phyloP scores from a whole-genome alignment of 2,329 filamentous ascomycete genomes.

The Colletotrichum tanaceti region DNA sequence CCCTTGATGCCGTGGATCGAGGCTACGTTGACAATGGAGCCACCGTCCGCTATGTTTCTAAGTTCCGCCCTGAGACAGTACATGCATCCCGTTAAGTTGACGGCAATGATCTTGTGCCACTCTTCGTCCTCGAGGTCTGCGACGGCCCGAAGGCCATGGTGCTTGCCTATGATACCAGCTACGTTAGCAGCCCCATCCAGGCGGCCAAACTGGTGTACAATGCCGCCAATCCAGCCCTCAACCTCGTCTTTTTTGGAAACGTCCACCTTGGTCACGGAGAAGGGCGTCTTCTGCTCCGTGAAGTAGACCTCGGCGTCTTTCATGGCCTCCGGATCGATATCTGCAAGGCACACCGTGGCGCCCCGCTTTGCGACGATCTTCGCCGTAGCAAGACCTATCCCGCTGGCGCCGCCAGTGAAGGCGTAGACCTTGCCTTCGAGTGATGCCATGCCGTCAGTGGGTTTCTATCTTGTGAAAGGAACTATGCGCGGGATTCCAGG shows the following conservation, averaged over 20 bases:
- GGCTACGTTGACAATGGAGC: conserved; percentile 69
- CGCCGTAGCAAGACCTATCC: conserved; percentile 57
- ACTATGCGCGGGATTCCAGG: not conserved
- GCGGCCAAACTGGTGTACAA: conserved; percentile 61
- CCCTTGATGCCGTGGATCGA: conserved; percentile 61
- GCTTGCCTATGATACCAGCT: conserved; percentile 62
- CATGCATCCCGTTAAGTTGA: conserved; percentile 65
- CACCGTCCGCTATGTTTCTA: conserved; percentile 58
- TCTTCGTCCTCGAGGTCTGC: conserved; percentile 58
- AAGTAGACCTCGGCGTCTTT: conserved; percentile 49
- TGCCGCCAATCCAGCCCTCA: conserved; percentile 61
- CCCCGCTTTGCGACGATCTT: conserved; percentile 52
- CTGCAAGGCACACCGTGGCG: conserved; percentile 53
- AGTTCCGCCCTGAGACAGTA: conserved; percentile 61
- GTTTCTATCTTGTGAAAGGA: not conserved
- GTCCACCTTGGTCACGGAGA: conserved; percentile 56
- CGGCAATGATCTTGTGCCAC: conserved; percentile 60
- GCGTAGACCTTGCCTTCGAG: conserved; percentile 49
- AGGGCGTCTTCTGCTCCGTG: conserved; percentile 26
- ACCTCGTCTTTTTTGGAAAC: conserved; percentile 60
- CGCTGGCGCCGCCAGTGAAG: conserved; percentile 50
- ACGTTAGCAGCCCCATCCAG: conserved; percentile 68
- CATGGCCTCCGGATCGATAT: conserved; percentile 51
- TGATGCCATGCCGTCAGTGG: conserved; percentile 43
- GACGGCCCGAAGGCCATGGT: conserved; percentile 53